A percentile compares a stretch with the other conserved stretches of the same genome.
phyloP scores from a whole-genome alignment of 257 asterid genomes.

The Schizonepeta tenuifolia region DNA sequence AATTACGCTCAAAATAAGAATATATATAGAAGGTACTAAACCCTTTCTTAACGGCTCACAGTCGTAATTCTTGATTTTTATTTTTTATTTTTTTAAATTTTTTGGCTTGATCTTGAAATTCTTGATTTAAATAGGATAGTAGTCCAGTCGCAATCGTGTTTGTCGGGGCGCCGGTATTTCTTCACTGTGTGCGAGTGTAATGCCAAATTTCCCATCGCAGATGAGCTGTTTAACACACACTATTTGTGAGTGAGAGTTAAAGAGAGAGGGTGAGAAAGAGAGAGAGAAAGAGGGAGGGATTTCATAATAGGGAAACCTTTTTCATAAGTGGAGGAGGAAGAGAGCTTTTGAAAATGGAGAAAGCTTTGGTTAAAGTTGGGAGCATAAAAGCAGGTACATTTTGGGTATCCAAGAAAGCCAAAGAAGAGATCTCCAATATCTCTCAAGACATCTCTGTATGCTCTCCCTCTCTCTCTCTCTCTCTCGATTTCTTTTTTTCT shows the following conservation, averaged over 20 bases:
- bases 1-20: no score
- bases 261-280: constrained; percentile 23
- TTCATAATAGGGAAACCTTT: constrained; percentile 8
- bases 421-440: constrained; percentile 90
- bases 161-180: constrained; percentile 48
- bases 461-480: neutral
- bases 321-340: neutral
- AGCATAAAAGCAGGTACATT: constrained; percentile 85
- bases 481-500: neutral
- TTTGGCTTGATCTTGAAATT: neutral
- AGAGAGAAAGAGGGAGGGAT: neutral
- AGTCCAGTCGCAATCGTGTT: constrained; percentile 12
- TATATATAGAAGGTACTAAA: neutral
- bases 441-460: constrained; percentile 82
- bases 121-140: neutral
- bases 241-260: constrained; percentile 20
- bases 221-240: constrained; percentile 51
- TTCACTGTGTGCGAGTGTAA: constrained; percentile 22
- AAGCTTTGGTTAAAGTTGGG: constrained; percentile 78
- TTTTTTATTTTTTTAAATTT: no score
- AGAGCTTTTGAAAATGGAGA: constrained; percentile 61
- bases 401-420: constrained; percentile 95
- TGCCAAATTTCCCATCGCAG: constrained; percentile 39
- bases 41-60: no score
- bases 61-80: no score